Conservation (phyloP, 2,329 filamentous ascomycete species). For the Penicillium palitans region DNA sequence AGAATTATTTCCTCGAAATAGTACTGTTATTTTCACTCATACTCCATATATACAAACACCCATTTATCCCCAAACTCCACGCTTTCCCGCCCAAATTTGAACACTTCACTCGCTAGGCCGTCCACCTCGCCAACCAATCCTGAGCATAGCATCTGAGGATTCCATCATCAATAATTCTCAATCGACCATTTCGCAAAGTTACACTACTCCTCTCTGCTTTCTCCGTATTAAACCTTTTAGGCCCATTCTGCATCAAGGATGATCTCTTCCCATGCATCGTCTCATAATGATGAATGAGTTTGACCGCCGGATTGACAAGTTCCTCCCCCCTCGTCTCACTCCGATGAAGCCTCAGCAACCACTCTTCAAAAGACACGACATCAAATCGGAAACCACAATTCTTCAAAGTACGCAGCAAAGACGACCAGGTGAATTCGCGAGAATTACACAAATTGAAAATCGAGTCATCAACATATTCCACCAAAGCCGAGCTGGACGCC, state of each 20-base stretch:
- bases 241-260: background rate
- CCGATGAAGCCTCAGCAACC: slow-evolving; percentile 35
- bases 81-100: background rate
- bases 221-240: slow-evolving; percentile 27
- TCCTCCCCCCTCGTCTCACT: slow-evolving; percentile 33
- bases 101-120: background rate
- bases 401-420: slow-evolving; percentile 32
- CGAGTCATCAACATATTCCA: slow-evolving; percentile 20
- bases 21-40: too few relatives aligned
- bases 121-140: slow-evolving; percentile 34
- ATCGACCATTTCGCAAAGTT: slow-evolving; percentile 28
- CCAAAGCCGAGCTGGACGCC: background rate
- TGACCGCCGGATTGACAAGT: slow-evolving; percentile 34
- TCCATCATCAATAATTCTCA: slow-evolving; percentile 35
- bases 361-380: slow-evolving; percentile 34
- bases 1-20: background rate
- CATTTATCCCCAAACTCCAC: background rate
- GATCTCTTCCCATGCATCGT: slow-evolving; percentile 24
- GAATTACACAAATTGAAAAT: slow-evolving; percentile 37
- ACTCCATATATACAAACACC: background rate
- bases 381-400: slow-evolving; percentile 38
- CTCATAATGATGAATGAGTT: slow-evolving; percentile 34
- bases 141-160: slow-evolving; percentile 32
- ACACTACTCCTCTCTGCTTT: slow-evolving; percentile 32
- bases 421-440: slow-evolving; percentile 37